These are phyloP conservation scores for Claviceps pazoutovae DNA, from an alignment of 2,329 filamentous ascomycete species.

Conservation along the genomic window DNA sequence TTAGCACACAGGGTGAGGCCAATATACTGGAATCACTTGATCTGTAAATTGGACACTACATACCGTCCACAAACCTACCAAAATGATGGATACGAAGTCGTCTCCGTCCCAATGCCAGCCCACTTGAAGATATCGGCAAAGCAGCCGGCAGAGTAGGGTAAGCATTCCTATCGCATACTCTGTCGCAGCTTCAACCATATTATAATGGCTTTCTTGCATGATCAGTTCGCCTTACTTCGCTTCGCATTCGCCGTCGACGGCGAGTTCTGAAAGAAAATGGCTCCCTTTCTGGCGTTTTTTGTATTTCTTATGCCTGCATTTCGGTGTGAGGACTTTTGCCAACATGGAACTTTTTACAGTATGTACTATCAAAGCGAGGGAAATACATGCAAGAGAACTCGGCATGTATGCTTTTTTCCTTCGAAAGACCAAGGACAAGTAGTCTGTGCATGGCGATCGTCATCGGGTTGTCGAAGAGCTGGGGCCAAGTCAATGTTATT, in stretches of 20 bases:
- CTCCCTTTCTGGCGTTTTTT: background rate
- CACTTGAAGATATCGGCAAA: background rate
- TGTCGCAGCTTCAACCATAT: background rate
- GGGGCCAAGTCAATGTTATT: background rate
- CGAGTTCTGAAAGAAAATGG: background rate
- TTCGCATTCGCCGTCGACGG: background rate
- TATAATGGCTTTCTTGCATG: background rate
- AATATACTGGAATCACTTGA: background rate
- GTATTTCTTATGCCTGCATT: no score
- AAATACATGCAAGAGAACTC: no score
- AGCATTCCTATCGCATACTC: background rate
- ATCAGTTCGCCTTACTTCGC: background rate
- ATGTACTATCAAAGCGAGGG: no score
- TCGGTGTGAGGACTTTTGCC: no score
- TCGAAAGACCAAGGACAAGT: background rate
- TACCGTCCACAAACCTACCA: conserved; percentile 1
- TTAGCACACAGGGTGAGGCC: background rate
- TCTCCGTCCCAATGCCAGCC: conserved; percentile 3
- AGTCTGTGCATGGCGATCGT: background rate
- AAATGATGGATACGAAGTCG: conserved; percentile 1
- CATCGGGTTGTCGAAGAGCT: background rate
- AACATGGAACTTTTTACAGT: no score
- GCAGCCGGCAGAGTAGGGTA: background rate
- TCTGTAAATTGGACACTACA: background rate
- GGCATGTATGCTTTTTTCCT: background rate